phyloP scores from a whole-genome alignment of 257 asterid species.

The Solanum medicagineum region DNA sequence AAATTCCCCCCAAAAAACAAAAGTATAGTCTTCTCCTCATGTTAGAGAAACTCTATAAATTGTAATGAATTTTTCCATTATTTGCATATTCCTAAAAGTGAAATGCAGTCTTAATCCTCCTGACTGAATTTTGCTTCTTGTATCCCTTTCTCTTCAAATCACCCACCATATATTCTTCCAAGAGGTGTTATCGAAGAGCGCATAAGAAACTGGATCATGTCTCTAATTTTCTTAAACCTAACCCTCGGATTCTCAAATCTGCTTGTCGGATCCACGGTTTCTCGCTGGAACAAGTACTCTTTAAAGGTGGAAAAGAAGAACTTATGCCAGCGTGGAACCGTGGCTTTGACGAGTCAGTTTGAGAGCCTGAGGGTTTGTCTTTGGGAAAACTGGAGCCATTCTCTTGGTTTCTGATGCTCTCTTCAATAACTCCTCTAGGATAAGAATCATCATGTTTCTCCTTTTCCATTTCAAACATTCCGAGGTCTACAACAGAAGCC shows the following conservation, averaged over 20 bases:
- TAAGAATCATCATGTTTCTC: slow-evolving; percentile 15
- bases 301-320: slow-evolving; percentile 31
- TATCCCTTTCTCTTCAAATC: not conserved
- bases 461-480: slow-evolving; percentile 18
- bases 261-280: not conserved
- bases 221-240: not conserved
- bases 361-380: not conserved
- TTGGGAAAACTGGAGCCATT: slow-evolving; percentile 1
- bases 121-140: not conserved
- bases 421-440: slow-evolving; percentile 22
- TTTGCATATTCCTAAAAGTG: not conserved
- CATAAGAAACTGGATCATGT: not conserved
- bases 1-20: too few species aligned
- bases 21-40: not conserved
- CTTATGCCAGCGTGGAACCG: slow-evolving; percentile 27
- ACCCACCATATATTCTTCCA: not conserved
- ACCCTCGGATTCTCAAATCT: not conserved
- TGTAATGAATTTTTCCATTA: not conserved
- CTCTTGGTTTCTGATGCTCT: slow-evolving; percentile 2
- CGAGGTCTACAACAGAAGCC: slow-evolving; percentile 36
- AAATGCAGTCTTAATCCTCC: not conserved
- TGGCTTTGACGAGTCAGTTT: not conserved
- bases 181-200: not conserved
- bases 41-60: not conserved
- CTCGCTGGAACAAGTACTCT: slow-evolving; percentile 13